phyloP scores from a whole-genome alignment of 108 stramenopile species.

The Nitzschia inconspicua region DNA sequence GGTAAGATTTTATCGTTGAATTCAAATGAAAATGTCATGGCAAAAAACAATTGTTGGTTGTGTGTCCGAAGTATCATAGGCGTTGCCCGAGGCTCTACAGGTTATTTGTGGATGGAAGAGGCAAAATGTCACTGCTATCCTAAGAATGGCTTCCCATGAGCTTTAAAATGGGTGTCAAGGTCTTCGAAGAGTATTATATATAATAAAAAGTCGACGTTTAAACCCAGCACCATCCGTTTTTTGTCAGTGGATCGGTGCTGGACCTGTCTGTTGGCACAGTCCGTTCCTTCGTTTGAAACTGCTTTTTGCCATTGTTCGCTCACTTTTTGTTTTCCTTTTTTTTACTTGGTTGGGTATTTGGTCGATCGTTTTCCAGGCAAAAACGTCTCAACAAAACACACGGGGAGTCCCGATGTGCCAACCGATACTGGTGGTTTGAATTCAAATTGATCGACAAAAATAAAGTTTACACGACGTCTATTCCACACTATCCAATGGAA shows the following conservation, averaged over 20 bases:
- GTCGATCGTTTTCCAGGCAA: too few species aligned
- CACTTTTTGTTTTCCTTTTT: too few species aligned
- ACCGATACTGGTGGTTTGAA: too few species aligned
- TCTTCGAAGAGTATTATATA: constrained; percentile 66
- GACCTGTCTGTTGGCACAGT: constrained; percentile 73
- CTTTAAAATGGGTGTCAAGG: constrained; percentile 53
- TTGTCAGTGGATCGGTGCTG: constrained; percentile 38
- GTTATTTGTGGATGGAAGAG: constrained; percentile 2
- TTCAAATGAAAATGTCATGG: not conserved
- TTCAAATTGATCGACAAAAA: too few species aligned
- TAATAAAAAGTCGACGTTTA: constrained; percentile 50
- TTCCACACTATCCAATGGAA: too few species aligned
- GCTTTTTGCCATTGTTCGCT: too few species aligned
- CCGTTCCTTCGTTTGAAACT: too few species aligned
- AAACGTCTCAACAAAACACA: too few species aligned
- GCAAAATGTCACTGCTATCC: constrained; percentile 48
- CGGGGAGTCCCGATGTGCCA: too few species aligned
- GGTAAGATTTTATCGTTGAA: not conserved
- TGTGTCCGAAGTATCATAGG: constrained; percentile 32
- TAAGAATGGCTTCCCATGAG: constrained; percentile 35
- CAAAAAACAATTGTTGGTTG: not conserved
- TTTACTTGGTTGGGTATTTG: too few species aligned
- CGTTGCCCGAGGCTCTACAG: constrained; percentile 42
- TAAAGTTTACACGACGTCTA: too few species aligned
- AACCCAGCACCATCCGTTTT: constrained; percentile 39